Conservation (phyloP, 2,329 filamentous ascomycete species). For the Colletotrichum kahawae region DNA sequence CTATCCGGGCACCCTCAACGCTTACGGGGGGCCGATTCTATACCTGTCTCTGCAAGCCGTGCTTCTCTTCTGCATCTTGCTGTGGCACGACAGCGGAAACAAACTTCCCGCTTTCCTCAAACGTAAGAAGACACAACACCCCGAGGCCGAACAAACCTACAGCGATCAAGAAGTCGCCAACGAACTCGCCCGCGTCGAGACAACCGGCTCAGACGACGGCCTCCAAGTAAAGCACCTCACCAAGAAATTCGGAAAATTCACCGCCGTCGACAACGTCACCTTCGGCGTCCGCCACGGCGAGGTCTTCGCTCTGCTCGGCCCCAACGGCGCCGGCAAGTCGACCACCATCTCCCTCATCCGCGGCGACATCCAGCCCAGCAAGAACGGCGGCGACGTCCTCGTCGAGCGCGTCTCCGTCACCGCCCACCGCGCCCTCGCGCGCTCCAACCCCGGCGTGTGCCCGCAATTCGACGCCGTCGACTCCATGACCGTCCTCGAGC, state of each 20-base stretch:
- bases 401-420: slow-evolving; percentile 80
- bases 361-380: slow-evolving; percentile 78
- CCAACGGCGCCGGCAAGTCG: slow-evolving; percentile 90
- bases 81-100: slow-evolving; percentile 82
- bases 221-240: slow-evolving; percentile 79
- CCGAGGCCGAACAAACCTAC: slow-evolving; percentile 30
- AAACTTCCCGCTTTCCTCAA: not conserved
- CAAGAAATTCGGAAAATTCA: slow-evolving; percentile 77
- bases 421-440: slow-evolving; percentile 73
- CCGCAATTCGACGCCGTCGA: slow-evolving; percentile 90
- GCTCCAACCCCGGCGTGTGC: slow-evolving; percentile 83
- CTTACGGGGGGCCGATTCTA: slow-evolving; percentile 84
- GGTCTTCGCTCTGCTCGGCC: slow-evolving; percentile 87
- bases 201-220: slow-evolving; percentile 55
- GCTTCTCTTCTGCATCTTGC: slow-evolving; percentile 71
- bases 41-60: slow-evolving; percentile 80
- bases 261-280: slow-evolving; percentile 86
- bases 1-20: slow-evolving; percentile 72
- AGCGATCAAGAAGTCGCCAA: slow-evolving; percentile 65
- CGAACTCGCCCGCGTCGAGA: slow-evolving; percentile 67
- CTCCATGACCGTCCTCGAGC: slow-evolving; percentile 86
- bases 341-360: slow-evolving; percentile 89
- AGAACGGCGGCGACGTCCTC: slow-evolving; percentile 76
- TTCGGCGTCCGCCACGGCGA: slow-evolving; percentile 82
- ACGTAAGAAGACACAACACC: slow-evolving; percentile 43